phyloP scores from a whole-genome alignment of 176 grass and related monocot species.

The Hsuehochloa calcarea region DNA sequence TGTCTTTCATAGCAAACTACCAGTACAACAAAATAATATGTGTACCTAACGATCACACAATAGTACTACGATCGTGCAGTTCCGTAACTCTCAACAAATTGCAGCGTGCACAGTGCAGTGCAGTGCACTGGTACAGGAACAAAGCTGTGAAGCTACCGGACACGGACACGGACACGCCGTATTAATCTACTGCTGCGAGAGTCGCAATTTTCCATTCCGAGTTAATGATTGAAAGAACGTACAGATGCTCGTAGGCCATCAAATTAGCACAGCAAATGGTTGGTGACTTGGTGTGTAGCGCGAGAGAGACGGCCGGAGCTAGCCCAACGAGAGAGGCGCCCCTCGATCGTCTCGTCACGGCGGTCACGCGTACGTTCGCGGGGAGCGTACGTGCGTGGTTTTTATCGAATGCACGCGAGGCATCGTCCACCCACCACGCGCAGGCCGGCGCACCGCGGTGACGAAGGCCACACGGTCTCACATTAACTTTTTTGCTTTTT shows the following conservation, averaged over 20 bases:
- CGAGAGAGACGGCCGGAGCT: neutral
- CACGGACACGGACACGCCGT: neutral
- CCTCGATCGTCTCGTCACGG: too few relatives aligned
- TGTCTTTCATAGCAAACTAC: neutral
- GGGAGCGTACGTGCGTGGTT: too few relatives aligned
- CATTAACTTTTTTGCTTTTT: too few relatives aligned
- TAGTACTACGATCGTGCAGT: too few relatives aligned
- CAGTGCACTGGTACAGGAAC: neutral
- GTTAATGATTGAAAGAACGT: neutral
- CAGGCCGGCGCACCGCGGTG: too few relatives aligned
- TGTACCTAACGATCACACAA: neutral
- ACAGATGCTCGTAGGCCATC: neutral
- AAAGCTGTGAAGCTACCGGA: neutral
- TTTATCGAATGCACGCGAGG: too few relatives aligned
- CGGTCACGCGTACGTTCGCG: too few relatives aligned
- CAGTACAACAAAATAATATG: neutral
- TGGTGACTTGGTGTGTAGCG: neutral
- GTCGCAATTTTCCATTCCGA: neutral
- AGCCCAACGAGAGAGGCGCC: too few relatives aligned
- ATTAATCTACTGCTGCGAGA: neutral
- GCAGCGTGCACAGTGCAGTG: neutral
- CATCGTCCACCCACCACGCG: too few relatives aligned
- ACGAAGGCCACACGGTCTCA: too few relatives aligned
- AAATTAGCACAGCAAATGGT: neutral
- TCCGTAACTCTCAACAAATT: neutral